Conservation (phyloP, 2,329 filamentous ascomycete genomes). For the Paraphaeosphaeria sporulosa region DNA sequence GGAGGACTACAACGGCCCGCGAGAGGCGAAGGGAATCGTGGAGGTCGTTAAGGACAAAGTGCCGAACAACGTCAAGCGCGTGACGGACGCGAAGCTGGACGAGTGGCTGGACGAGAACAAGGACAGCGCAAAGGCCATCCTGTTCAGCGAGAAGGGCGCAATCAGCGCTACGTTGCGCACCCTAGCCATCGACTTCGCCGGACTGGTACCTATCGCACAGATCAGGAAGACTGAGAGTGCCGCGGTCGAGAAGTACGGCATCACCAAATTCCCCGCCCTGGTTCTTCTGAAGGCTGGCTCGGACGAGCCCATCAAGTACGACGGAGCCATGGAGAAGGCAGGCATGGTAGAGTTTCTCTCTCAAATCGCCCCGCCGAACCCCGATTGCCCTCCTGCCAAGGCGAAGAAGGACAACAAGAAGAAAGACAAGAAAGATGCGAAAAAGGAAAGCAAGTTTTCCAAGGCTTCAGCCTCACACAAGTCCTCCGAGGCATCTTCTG, state of each 20-base stretch:
- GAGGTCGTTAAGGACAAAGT: conserved; percentile 87
- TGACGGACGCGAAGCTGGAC: conserved; percentile 81
- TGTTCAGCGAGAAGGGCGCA: conserved; percentile 93
- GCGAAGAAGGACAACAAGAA: conserved; percentile 57
- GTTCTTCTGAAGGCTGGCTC: conserved; percentile 78
- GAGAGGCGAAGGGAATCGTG: conserved; percentile 85
- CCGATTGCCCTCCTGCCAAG: conserved; percentile 68
- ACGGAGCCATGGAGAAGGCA: conserved; percentile 86
- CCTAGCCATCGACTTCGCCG: conserved; percentile 89
- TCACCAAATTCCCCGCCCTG: conserved; percentile 80
- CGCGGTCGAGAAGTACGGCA: conserved; percentile 75
- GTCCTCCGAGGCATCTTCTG: conserved; percentile 57
- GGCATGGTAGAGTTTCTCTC: conserved; percentile 83
- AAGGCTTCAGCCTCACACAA: conserved; percentile 61
- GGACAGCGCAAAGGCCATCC: conserved; percentile 79
- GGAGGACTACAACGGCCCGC: conserved; percentile 87
- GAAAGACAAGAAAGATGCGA: conserved; percentile 53
- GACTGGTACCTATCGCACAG: conserved; percentile 79
- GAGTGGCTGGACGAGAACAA: conserved; percentile 73
- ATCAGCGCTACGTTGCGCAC: conserved; percentile 84
- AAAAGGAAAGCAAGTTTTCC: conserved; percentile 56
- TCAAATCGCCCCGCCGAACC: conserved; percentile 79
- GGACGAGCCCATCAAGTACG: conserved; percentile 74
- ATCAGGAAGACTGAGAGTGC: conserved; percentile 80
- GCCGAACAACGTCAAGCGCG: conserved; percentile 84